Percentiles rank a stretch among this genome's conserved stretches.
These are phyloP conservation scores for Ophiorrhiza pumila DNA, from an alignment of 257 asterid genomes.

Conservation along the genomic window DNA sequence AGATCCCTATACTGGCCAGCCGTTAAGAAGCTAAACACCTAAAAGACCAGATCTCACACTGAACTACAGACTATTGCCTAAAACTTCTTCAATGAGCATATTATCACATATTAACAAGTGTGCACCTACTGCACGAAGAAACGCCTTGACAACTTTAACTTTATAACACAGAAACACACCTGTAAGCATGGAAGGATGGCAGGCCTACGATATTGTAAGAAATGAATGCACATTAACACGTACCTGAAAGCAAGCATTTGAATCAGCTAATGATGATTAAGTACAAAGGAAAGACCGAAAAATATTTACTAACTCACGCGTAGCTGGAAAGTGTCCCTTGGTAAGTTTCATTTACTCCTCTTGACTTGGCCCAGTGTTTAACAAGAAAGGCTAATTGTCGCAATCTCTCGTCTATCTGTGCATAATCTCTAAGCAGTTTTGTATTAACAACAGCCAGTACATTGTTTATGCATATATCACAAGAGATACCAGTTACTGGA, in stretches of 20 bases:
- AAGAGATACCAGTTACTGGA: conserved; percentile 80
- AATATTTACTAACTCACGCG: conserved; percentile 61
- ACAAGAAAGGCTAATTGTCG: conserved; percentile 89
- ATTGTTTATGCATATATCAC: conserved; percentile 91
- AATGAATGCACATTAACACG: conserved; percentile 95
- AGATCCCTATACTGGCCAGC: not conserved
- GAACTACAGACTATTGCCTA: not conserved
- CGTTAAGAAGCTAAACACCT: not conserved
- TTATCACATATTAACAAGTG: not conserved
- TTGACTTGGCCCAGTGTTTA: conserved; percentile 94
- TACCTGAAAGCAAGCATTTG: conserved; percentile 56
- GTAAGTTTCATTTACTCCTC: conserved; percentile 88
- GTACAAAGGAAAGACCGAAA: not conserved
- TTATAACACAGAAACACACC: conserved; percentile 38
- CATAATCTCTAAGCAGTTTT: conserved; percentile 84
- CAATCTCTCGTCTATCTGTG: conserved; percentile 73
- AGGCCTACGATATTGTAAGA: conserved; percentile 89
- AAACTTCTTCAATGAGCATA: not conserved
- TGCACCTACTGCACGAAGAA: not conserved
- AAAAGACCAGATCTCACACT: not conserved
- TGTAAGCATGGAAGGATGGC: conserved; percentile 97
- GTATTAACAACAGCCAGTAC: conserved; percentile 89
- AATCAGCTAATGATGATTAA: conserved; percentile 19
- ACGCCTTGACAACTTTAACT: not conserved
- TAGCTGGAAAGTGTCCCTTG: conserved; percentile 95